Evolutionary conservation across 768 basidiomycete genomes (phyloP).

Genomic region (Lentinula detonsa): DNA sequence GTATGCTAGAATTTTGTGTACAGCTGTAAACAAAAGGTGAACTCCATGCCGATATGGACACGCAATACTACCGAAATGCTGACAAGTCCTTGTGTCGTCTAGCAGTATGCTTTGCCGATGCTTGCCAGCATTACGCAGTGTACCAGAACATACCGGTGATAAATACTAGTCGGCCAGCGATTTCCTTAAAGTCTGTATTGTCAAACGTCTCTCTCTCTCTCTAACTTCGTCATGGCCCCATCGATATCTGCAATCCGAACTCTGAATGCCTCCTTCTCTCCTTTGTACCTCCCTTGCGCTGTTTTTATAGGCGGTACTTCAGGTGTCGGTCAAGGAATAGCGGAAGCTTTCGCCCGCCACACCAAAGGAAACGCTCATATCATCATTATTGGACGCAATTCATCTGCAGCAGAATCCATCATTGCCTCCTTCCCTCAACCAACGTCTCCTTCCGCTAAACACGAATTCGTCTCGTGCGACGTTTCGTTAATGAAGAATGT

Average conservation of each 20-base stretch:
- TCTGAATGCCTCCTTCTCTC: conserved; percentile 11
- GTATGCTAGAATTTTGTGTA: too few relatives aligned
- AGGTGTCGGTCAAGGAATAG: conserved; percentile 22
- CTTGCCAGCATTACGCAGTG: too few relatives aligned
- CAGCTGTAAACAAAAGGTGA: too few relatives aligned
- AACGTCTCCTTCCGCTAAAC: conserved; percentile 10
- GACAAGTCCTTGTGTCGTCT: too few relatives aligned
- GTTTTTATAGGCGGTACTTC: conserved; percentile 13
- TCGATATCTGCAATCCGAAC: conserved; percentile 9
- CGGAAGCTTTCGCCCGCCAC: conserved; percentile 25
- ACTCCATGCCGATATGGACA: too few relatives aligned
- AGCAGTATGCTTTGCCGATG: too few relatives aligned
- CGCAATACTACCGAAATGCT: too few relatives aligned
- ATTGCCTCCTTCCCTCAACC: conserved; percentile 22
- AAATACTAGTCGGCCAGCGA: too few relatives aligned
- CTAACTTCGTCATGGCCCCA: conserved; percentile 8
- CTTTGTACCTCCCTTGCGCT: conserved; percentile 6
- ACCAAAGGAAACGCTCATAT: conserved; percentile 29
- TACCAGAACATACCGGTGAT: too few relatives aligned
- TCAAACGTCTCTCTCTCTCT: not conserved
- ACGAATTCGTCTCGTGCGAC: conserved; percentile 28
- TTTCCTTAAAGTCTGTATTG: too few relatives aligned
- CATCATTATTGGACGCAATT: conserved; percentile 26
- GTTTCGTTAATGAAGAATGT: conserved; percentile 24
- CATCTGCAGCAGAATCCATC: conserved; percentile 21